Evolutionary conservation across 2,329 filamentous ascomycete genomes (phyloP), one percentile per base, ranked within the genome.

Genomic region (Aureobasidium sp.): DNA sequence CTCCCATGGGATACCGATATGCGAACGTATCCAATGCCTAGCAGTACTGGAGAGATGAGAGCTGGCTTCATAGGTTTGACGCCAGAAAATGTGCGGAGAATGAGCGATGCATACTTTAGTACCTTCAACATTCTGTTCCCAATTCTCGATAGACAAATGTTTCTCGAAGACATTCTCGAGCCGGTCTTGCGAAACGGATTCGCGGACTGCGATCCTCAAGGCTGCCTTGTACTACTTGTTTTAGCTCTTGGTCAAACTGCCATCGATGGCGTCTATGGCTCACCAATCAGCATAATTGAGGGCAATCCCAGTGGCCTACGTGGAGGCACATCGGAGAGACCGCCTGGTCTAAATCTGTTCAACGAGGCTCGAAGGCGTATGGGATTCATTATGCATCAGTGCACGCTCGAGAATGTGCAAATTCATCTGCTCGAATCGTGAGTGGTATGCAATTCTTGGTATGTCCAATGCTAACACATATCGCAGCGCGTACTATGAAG

Each of bases 351-450:
- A 2, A 76, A 77, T 1, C 77, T 85, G 39, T 87, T 86, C 71
- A 87, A 87, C 65, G 84, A 86, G 70, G 84, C 83, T 17, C 77
- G 84, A 56, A 79, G 78, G 63, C 76, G 82, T n/a, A 77, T 86
- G 68, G 84, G 84, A 0, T 85, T 85, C 68, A 76, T 80, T 11
- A 68, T 81, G 59, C 80, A 80, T 1, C 79, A 83, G 27, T 82
- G 78, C 67, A 82, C 78, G 55, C 70, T 87, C 29, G 83, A 85
- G 66, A 84, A 82, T 63, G 77, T 86, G 8, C 84, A 87, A 67
- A 79, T 84, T 49, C 79, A 81, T 66, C 76, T 83, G 7, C 73
- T 87, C 31, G 77, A 82, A 62, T 82, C 82, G 80, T 83, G 70
- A 69, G 77, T 73, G 51, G 15, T 48, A 20, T 11, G 17, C 27